These are phyloP conservation scores for Yamadazyma endophytica DNA, from an alignment of 805 yeast species.

Conservation along the genomic window DNA sequence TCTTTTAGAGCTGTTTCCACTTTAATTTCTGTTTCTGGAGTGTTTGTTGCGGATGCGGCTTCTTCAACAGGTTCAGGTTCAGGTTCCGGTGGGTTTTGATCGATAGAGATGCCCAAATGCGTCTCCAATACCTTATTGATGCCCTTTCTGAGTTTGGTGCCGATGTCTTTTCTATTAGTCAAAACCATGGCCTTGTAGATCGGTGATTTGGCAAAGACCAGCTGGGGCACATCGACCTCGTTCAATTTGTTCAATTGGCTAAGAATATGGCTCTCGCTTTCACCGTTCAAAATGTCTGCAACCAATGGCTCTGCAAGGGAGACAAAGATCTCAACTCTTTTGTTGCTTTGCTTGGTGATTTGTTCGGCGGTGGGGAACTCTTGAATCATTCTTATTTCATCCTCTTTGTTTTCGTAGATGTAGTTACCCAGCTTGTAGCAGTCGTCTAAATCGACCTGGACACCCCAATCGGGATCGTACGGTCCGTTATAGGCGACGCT, in stretches of 20 bases:
- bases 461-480: constrained; percentile 41
- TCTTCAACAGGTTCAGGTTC: constrained; percentile 6
- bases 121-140: constrained; percentile 16
- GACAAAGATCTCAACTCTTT: constrained; percentile 8
- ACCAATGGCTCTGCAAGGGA: not conserved
- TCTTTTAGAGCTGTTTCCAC: no score
- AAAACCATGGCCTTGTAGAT: constrained; percentile 28
- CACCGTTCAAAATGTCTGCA: constrained; percentile 1
- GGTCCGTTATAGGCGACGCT: constrained; percentile 5
- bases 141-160: constrained; percentile 3
- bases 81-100: constrained; percentile 12
- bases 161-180: constrained; percentile 18
- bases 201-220: constrained; percentile 26
- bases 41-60: no score
- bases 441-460: constrained; percentile 30
- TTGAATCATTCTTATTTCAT: constrained; percentile 22
- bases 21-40: no score
- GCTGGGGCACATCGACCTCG: constrained; percentile 21
- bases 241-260: constrained; percentile 15
- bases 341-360: constrained; percentile 17
- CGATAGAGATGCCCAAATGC: constrained; percentile 15
- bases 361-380: constrained; percentile 22
- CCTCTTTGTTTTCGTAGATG: constrained; percentile 28
- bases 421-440: constrained; percentile 25
- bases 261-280: no score